phyloP scores from a whole-genome alignment of 306 rosid genomes.

The Medicago ruthenica region DNA sequence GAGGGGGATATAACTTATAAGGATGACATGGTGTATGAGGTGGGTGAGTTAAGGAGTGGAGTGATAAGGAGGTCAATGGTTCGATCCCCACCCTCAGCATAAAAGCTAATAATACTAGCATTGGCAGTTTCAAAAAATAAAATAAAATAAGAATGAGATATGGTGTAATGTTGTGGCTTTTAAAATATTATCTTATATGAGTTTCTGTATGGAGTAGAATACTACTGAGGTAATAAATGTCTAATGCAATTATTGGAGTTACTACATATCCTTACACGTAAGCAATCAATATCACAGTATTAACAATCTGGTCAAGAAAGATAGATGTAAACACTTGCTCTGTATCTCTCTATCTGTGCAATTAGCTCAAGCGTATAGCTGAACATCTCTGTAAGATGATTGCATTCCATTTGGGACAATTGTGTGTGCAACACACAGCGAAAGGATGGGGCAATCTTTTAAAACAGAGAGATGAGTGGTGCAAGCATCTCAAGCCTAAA shows the following conservation, averaged over 20 bases:
- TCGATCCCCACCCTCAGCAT: too few species aligned
- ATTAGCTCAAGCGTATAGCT: slow-evolving; percentile 11
- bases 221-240: slow-evolving; percentile 9
- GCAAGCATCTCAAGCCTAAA: neutral
- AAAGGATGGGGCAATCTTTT: neutral
- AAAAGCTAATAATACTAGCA: too few species aligned
- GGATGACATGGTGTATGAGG: too few species aligned
- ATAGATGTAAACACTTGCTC: slow-evolving; percentile 4
- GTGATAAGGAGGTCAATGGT: too few species aligned
- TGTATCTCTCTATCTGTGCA: neutral
- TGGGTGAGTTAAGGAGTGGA: too few species aligned
- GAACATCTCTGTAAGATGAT: neutral
- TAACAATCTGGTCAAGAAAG: slow-evolving; percentile 3
- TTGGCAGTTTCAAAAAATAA: too few species aligned
- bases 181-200: slow-evolving; percentile 3
- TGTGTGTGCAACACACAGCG: neutral
- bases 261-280: slow-evolving; percentile 7
- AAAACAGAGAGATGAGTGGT: neutral
- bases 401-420: slow-evolving; percentile 16
- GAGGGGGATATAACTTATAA: too few species aligned
- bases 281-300: slow-evolving; percentile 1
- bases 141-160: neutral
- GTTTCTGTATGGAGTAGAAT: slow-evolving; percentile 9
- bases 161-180: slow-evolving; percentile 26
- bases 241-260: neutral